Evolutionary conservation across 257 asterid genomes (phyloP), one percentile per base, ranked within the genome.

Genomic region (Forsythia viridissima): DNA sequence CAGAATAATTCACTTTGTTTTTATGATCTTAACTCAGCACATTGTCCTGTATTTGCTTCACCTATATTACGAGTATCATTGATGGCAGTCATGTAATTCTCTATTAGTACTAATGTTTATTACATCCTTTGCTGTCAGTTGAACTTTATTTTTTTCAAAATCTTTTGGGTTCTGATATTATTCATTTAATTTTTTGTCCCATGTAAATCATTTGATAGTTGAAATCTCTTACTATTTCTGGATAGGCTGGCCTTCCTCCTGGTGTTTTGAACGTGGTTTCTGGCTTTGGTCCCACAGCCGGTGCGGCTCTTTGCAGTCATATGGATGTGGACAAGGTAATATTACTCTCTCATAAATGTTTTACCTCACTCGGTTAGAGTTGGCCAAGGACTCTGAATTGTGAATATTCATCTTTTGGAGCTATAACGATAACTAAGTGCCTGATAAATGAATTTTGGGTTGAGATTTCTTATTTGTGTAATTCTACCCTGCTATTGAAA

Each of bases 241-340:
- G 75, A 84, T 89, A 96, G 99, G 99, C 99, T 77, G 99, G 99
- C 67, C 97, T 96, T 81, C 99, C 99, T 67, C 80, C 82, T 2
- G 99, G 99, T 24, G 99, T 91, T 82, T 71, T 96, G 82, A 96
- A 93, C 83, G 80, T 96, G 57, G 88, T 96, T 79, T 87, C 99
- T 74, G 99, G 97, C 71, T 96, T 86, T 79, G 99, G 98, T 76
- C 91, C 94, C 2, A 91, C 94, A 3, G 99, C 99, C 77, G 99
- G 99, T 78, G 96, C 94, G 34, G 90, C 99, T 79, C 99, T 96
- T 77, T 90, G 96, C 86, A 85, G 89, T 80, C 99, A 96, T 87
- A 96, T 93, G 99, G 98, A 93, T 70, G 99, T 96, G 79, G 99
- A 96, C 87, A 92, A 96, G 98, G 99, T 96, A 88, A 61, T 61